phyloP scores from a whole-genome alignment of 2,329 filamentous ascomycete species.

The Talaromyces islandicus region DNA sequence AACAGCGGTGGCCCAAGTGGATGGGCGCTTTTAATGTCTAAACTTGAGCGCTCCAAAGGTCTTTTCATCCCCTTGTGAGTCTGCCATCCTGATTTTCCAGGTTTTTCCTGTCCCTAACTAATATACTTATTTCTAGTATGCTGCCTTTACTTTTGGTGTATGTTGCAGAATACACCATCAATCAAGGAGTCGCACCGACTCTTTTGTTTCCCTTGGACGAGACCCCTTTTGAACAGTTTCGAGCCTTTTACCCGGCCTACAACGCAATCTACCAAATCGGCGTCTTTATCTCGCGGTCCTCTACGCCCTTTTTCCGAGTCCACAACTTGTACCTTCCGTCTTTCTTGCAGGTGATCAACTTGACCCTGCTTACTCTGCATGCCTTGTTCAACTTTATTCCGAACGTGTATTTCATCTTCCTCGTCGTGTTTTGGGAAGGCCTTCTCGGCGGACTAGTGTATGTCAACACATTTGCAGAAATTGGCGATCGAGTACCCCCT shows the following conservation, averaged over 20 bases:
- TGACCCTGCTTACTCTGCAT: slow-evolving; percentile 67
- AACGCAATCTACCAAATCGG: slow-evolving; percentile 91
- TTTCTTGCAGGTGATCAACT: slow-evolving; percentile 72
- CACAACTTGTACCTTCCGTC: slow-evolving; percentile 76
- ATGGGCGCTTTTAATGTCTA: slow-evolving; percentile 40
- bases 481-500: slow-evolving; percentile 71
- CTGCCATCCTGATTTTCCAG: background rate
- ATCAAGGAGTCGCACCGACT: slow-evolving; percentile 87
- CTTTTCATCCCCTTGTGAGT: slow-evolving; percentile 67
- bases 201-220: slow-evolving; percentile 73
- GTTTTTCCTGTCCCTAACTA: background rate
- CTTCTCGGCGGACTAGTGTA: slow-evolving; percentile 87
- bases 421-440: slow-evolving; percentile 89
- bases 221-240: slow-evolving; percentile 73
- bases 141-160: slow-evolving; percentile 87
- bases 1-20: slow-evolving; percentile 11
- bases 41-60: slow-evolving; percentile 59
- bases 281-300: slow-evolving; percentile 90
- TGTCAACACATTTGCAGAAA: slow-evolving; percentile 92
- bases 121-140: slow-evolving; percentile 52
- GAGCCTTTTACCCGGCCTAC: slow-evolving; percentile 92
- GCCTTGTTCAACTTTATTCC: slow-evolving; percentile 77
- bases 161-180: slow-evolving; percentile 94
- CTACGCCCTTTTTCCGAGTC: slow-evolving; percentile 78
- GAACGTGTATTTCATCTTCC: slow-evolving; percentile 77